phyloP scores from a whole-genome alignment of 768 basidiomycete genomes.

The Agrocybe pediades region DNA sequence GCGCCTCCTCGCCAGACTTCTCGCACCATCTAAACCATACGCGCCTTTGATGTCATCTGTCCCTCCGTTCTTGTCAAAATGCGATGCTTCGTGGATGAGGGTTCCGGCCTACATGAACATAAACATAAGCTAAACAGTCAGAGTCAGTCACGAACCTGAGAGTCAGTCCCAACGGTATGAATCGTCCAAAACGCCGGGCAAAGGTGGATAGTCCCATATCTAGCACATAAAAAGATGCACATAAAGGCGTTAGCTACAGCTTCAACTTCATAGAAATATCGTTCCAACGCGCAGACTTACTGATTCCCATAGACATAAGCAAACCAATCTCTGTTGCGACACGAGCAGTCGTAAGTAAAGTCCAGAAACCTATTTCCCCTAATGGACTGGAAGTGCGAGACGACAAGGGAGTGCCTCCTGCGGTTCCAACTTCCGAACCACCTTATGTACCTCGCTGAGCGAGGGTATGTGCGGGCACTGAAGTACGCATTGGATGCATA shows the following conservation, averaged over 20 bases:
- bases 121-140: neutral
- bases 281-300: too few relatives aligned
- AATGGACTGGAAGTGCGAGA: slow-evolving; percentile 39
- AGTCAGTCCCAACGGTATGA: slow-evolving; percentile 48
- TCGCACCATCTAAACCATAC: slow-evolving; percentile 47
- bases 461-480: slow-evolving; percentile 32
- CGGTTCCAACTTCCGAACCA: slow-evolving; percentile 51
- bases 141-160: slow-evolving; percentile 24
- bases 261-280: neutral
- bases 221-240: neutral
- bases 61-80: slow-evolving; percentile 44
- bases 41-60: slow-evolving; percentile 45
- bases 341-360: slow-evolving; percentile 40
- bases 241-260: neutral
- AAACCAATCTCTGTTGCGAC: slow-evolving; percentile 31
- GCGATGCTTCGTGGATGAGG: slow-evolving; percentile 44
- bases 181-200: slow-evolving; percentile 52
- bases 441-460: slow-evolving; percentile 43
- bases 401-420: slow-evolving; percentile 35
- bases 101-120: slow-evolving; percentile 25
- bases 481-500: slow-evolving; percentile 37
- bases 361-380: slow-evolving; percentile 29
- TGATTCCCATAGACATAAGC: slow-evolving; percentile 37
- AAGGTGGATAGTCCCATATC: slow-evolving; percentile 35
- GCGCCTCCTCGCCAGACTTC: slow-evolving; percentile 39